Conservation (phyloP, 2,329 filamentous ascomycete genomes). For the Pseudocercospora cruenta region DNA sequence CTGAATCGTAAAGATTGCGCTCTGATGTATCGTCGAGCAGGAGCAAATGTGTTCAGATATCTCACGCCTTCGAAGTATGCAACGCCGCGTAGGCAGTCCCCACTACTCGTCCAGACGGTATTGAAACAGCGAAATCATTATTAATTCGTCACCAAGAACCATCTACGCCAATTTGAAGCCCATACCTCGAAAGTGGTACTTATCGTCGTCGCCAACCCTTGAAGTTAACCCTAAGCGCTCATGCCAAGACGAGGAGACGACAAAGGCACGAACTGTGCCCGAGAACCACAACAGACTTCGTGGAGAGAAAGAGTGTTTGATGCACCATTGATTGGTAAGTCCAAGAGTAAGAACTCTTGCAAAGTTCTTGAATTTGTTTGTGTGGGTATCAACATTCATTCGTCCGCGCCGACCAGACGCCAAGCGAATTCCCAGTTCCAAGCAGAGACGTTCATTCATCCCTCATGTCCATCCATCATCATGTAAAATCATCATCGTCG, state of each 20-base stretch:
- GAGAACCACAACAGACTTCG: not conserved
- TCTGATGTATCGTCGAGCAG: too few relatives aligned
- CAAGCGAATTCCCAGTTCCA: not conserved
- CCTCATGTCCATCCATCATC: not conserved
- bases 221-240: not conserved
- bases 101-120: too few relatives aligned
- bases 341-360: not conserved
- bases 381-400: not conserved
- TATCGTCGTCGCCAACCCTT: not conserved
- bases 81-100: too few relatives aligned
- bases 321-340: not conserved
- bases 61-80: too few relatives aligned
- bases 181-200: not conserved
- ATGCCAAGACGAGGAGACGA: not conserved
- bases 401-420: not conserved
- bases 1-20: not conserved
- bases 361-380: not conserved
- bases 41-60: too few relatives aligned
- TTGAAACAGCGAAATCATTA: not conserved
- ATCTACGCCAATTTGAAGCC: not conserved
- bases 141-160: not conserved
- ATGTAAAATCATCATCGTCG: constrained; percentile 11
- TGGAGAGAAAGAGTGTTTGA: too few relatives aligned
- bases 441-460: not conserved
- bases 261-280: not conserved